Conservation (phyloP, 2,329 filamentous ascomycete genomes). For the Dothiorella sarmentorum region DNA sequence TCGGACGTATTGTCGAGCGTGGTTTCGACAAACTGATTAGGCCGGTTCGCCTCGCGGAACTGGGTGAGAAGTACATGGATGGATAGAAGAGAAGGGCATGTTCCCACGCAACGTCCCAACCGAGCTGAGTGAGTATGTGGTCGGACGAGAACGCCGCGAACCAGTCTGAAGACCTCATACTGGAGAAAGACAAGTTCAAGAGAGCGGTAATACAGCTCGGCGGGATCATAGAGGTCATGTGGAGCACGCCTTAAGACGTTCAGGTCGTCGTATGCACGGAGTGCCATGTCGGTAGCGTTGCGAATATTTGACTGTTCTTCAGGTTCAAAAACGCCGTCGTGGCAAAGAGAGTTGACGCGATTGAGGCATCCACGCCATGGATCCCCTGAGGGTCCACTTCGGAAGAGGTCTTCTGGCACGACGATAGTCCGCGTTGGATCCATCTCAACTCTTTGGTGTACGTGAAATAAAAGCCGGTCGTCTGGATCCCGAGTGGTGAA, state of each 20-base stretch:
- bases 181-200: neutral
- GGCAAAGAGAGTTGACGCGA: neutral
- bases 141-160: neutral
- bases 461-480: neutral
- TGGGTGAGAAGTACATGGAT: neutral
- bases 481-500: neutral
- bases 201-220: neutral
- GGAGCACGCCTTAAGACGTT: neutral
- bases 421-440: neutral
- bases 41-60: neutral
- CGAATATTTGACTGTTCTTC: neutral
- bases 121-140: neutral
- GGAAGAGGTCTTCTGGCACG: neutral
- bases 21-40: neutral
- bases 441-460: neutral
- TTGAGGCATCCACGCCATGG: neutral
- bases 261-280: neutral
- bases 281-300: neutral
- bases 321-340: neutral
- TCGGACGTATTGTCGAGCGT: neutral
- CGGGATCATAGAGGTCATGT: neutral
- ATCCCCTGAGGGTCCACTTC: neutral
- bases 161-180: slow-evolving; percentile 1
- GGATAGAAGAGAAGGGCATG: neutral
- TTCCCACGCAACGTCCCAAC: neutral